phyloP scores from a whole-genome alignment of 2,329 filamentous ascomycete species.

The Colletotrichum sp. region DNA sequence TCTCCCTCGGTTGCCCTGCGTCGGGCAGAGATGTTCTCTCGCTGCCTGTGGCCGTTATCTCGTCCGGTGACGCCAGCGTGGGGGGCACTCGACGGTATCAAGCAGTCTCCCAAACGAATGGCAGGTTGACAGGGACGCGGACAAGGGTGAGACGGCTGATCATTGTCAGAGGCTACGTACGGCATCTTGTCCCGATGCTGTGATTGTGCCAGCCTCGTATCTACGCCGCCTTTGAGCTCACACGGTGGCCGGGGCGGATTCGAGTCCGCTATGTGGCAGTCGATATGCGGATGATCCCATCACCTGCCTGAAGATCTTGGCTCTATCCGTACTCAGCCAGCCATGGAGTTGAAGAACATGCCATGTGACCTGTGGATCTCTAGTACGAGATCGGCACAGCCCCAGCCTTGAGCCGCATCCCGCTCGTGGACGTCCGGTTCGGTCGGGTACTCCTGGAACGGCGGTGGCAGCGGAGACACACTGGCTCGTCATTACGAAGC shows the following conservation, averaged over 20 bases:
- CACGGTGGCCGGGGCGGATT: background rate
- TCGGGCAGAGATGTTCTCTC: background rate
- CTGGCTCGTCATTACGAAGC: background rate
- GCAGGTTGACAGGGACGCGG: background rate
- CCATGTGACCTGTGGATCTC: slow-evolving; percentile 1
- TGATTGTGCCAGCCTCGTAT: background rate
- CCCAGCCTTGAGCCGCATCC: background rate
- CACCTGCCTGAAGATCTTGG: background rate
- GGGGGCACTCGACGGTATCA: background rate
- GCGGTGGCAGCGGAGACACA: background rate
- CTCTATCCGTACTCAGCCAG: background rate
- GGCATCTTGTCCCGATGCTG: background rate
- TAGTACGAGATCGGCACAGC: background rate
- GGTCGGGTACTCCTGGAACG: background rate
- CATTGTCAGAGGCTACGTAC: background rate
- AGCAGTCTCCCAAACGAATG: background rate
- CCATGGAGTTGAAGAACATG: background rate
- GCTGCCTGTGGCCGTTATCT: background rate
- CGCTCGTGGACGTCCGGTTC: background rate
- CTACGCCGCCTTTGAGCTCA: background rate
- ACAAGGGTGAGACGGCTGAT: background rate
- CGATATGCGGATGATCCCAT: background rate
- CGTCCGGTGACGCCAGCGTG: background rate
- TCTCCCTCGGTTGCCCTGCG: background rate
- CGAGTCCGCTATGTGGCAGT: background rate